Percentiles rank a stretch among this genome's conserved stretches.
phyloP scores from a whole-genome alignment of 179 eudicot species.

The Nepenthes alata region DNA sequence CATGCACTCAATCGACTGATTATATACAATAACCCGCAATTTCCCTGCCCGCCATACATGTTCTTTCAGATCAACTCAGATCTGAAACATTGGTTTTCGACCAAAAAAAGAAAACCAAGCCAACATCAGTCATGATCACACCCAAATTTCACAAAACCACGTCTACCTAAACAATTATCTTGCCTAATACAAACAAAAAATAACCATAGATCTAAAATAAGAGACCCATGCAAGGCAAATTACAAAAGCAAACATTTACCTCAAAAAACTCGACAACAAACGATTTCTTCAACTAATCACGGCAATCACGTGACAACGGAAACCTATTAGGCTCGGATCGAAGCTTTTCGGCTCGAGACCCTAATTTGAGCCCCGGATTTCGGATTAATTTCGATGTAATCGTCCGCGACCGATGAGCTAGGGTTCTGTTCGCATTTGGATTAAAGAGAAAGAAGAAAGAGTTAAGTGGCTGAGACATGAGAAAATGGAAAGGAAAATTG shows the following conservation, averaged over 20 bases:
- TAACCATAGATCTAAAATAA: constrained; percentile 1
- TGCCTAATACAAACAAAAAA: constrained; percentile 3
- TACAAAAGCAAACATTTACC: constrained; percentile 2
- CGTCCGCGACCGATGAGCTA: constrained; percentile 16
- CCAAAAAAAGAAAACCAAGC: constrained; percentile 11
- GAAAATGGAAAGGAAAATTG: not conserved
- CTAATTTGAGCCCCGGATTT: constrained; percentile 13
- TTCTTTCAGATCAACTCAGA: constrained; percentile 35
- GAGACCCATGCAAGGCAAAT: not conserved
- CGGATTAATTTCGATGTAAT: constrained; percentile 16
- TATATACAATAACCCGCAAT: constrained; percentile 30
- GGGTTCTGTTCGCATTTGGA: constrained; percentile 21
- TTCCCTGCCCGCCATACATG: constrained; percentile 34
- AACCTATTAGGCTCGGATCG: constrained; percentile 7
- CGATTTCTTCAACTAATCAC: constrained; percentile 5
- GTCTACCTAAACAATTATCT: not conserved
- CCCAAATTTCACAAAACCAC: not conserved
- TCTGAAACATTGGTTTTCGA: constrained; percentile 35
- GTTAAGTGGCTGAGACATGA: not conserved
- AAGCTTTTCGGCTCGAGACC: constrained; percentile 10
- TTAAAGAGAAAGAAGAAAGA: not conserved
- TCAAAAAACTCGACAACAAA: constrained; percentile 2
- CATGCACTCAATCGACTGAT: constrained; percentile 39
- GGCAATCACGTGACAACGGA: constrained; percentile 7
- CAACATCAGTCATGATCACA: constrained; percentile 2